These are phyloP conservation scores for Monilinia vaccinii-corymbosi DNA, from an alignment of 2,329 filamentous ascomycete species.

Conservation along the genomic window DNA sequence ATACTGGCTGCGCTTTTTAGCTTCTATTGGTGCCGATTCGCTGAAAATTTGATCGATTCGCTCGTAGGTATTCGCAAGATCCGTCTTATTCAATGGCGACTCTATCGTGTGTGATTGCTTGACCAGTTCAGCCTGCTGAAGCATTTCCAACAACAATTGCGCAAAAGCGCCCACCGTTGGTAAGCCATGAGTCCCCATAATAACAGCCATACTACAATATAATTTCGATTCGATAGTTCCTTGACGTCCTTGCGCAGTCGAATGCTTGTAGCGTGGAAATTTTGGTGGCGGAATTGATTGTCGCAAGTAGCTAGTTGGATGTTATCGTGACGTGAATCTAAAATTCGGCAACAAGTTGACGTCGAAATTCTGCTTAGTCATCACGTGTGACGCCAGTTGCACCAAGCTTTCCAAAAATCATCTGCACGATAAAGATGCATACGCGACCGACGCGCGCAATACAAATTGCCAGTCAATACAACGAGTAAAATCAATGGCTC, in stretches of 20 bases:
- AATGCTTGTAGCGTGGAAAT: not conserved
- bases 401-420: constrained; percentile 5
- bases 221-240: not conserved
- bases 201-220: not conserved
- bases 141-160: constrained; percentile 45
- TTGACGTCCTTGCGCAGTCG: not conserved
- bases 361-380: not conserved
- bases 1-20: constrained; percentile 40
- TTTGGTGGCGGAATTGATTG: not conserved
- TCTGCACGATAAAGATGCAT: not conserved
- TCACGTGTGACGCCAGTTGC: not conserved
- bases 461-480: constrained; percentile 10
- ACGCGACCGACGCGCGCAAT: constrained; percentile 12
- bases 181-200: constrained; percentile 46
- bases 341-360: not conserved
- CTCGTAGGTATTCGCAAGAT: constrained; percentile 44
- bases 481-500: constrained; percentile 23
- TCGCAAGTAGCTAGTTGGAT: not conserved
- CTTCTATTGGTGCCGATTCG: constrained; percentile 22
- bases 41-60: constrained; percentile 37
- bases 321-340: not conserved
- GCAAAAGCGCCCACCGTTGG: constrained; percentile 45
- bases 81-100: constrained; percentile 62
- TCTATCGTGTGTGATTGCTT: constrained; percentile 59
- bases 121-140: constrained; percentile 47